Percentiles rank a stretch among this genome's conserved stretches.
Evolutionary conservation across 1,284 basidiomycete genomes (phyloP).

Genomic region (Malassezia psittaci): DNA sequence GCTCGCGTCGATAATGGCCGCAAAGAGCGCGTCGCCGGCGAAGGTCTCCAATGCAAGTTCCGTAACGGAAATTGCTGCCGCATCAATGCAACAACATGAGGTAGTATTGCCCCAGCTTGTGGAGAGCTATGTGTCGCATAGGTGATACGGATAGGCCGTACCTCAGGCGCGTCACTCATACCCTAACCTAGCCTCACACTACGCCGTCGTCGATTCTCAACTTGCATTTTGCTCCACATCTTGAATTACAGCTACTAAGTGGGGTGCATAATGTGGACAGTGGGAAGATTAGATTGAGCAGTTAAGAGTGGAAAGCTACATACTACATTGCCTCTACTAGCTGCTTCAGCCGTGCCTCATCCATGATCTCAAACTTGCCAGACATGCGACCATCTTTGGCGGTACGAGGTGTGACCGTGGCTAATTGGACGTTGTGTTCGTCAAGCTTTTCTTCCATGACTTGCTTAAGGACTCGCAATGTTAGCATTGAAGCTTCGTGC

Average conservation of each 20-base stretch:
- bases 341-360: slow-evolving; percentile 35
- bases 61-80: slow-evolving; percentile 38
- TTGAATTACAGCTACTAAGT: no score
- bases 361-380: slow-evolving; percentile 42
- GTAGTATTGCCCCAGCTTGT: slow-evolving; percentile 25
- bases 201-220: not conserved
- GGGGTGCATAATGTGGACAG: not conserved
- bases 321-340: slow-evolving; percentile 43
- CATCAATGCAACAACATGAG: slow-evolving; percentile 28
- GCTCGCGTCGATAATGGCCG: not conserved
- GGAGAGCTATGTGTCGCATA: slow-evolving; percentile 35
- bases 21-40: not conserved
- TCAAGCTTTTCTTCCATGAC: slow-evolving; percentile 99
- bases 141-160: slow-evolving; percentile 28
- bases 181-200: not conserved
- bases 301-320: not conserved
- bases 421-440: slow-evolving; percentile 94
- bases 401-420: slow-evolving; percentile 51
- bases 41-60: slow-evolving; percentile 43
- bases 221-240: no score
- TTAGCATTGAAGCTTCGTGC: slow-evolving; percentile 73
- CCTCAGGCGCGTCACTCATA: not conserved
- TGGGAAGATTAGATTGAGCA: not conserved
- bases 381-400: slow-evolving; percentile 36
- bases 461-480: slow-evolving; percentile 85